Evolutionary conservation across 2,329 filamentous ascomycete genomes (phyloP), one percentile per base, ranked within the genome.

Genomic region (Epichloe scottii): DNA sequence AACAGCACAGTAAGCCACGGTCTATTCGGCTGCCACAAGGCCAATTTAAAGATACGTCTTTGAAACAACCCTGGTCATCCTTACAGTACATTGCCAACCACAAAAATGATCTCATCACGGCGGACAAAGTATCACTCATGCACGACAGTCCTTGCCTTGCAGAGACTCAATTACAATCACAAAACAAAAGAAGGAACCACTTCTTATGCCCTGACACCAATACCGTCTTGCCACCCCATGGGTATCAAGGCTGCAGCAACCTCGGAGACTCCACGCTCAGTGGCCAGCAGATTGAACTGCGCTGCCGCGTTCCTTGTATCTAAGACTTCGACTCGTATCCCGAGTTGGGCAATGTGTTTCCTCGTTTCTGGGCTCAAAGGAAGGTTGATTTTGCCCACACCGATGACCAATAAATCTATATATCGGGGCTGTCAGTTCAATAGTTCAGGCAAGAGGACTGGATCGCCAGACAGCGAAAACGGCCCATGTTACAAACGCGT

Each of bases 271-370:
- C 93, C 91, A 48, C 93, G 75, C 71, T 98, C 93, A 17, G 89
- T 97, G n/a, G 89, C 91, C 50, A 98, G 71, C 61, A 98, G 66
- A 64, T 98, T 98, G 67, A 93, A 98, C 66, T 96, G 89, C 35
- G 90, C 85, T 1, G 91, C 88, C 8, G 93, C 93, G 68, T 97
- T 97, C 56, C 89, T 76, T 34, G 93, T 97, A 69, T 97, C 93
- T 62, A 91, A 78, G 3, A 96, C 77, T 62, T 98, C 93, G 5
- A 97, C 75, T 52, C 88, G 76, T 58, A 97, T 86, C 0, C 93
- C 93, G 41, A 97, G 68, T 33, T 79, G 77, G 55, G 84, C 85
- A 51, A 98, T 81, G 58, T 82, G 75, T 53, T 75, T 75, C 58
- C 85, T 82, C 42, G 88, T 87, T 58, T 81, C 76, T 1, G 87